Percentiles rank a stretch among this genome's conserved stretches.
These are phyloP conservation scores for Leishmania major DNA, from an alignment of 208 protist species.

Conservation along the genomic window DNA sequence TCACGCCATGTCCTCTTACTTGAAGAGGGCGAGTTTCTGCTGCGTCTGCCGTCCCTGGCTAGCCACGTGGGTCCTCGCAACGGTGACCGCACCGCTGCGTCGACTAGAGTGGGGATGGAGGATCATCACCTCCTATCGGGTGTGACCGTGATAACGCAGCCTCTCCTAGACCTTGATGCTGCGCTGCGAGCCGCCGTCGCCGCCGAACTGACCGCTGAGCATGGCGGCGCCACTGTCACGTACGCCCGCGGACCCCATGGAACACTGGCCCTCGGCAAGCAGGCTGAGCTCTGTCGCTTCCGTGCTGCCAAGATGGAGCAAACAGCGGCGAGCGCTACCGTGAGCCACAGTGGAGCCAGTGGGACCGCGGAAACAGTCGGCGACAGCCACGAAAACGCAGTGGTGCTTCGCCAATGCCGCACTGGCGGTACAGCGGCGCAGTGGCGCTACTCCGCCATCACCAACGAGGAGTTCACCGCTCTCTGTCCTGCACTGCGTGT, in stretches of 20 bases:
- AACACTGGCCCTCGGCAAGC: conserved; percentile 34
- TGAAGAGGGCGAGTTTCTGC: conserved; percentile 38
- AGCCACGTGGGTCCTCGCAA: neutral
- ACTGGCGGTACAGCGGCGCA: neutral
- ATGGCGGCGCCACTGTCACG: neutral
- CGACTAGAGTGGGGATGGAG: neutral
- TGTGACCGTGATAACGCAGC: conserved; percentile 17
- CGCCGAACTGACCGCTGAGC: neutral
- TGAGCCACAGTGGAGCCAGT: neutral
- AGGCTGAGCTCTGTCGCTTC: conserved; percentile 39
- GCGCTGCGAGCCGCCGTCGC: neutral
- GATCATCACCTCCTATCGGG: conserved; percentile 27
- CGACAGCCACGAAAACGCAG: neutral
- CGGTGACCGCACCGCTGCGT: too few species aligned
- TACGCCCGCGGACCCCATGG: neutral
- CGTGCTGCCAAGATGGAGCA: conserved; percentile 22
- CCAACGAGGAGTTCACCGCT: conserved; percentile 26
- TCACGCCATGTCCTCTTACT: conserved; percentile 26
- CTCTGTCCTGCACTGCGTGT: conserved; percentile 20
- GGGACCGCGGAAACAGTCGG: neutral
- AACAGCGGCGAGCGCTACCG: neutral
- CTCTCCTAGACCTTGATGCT: conserved; percentile 23
- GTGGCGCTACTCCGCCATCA: conserved; percentile 24
- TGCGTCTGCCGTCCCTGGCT: conserved; percentile 11
- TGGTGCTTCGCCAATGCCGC: conserved; percentile 18